Percentiles rank a stretch among this genome's conserved stretches.
These are phyloP conservation scores for Fusarium nisikadoi DNA, from an alignment of 2,329 filamentous ascomycete genomes.

Conservation along the genomic window DNA sequence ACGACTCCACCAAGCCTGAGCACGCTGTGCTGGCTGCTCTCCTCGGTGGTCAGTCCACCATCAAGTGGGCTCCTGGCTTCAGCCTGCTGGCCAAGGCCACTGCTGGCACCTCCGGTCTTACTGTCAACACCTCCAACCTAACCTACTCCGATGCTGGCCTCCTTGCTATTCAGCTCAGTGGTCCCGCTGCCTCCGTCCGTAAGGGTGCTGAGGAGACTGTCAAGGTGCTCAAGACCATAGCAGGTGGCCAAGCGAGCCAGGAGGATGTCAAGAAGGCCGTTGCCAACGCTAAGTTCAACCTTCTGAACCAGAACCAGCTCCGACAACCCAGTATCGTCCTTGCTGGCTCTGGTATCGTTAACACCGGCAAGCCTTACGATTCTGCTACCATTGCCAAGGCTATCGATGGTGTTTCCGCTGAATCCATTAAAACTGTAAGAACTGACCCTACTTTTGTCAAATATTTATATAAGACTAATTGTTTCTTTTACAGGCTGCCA, in stretches of 20 bases:
- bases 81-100: conserved; percentile 86
- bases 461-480: conserved; percentile 40
- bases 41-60: conserved; percentile 87
- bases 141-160: conserved; percentile 96
- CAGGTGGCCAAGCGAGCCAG: conserved; percentile 77
- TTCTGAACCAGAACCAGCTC: conserved; percentile 83
- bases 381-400: conserved; percentile 81
- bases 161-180: conserved; percentile 82
- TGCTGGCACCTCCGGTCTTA: conserved; percentile 71
- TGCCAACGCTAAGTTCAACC: conserved; percentile 92
- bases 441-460: conserved; percentile 33
- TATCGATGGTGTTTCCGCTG: conserved; percentile 82
- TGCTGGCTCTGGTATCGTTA: conserved; percentile 85
- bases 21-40: conserved; percentile 87
- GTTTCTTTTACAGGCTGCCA: conserved; percentile 74
- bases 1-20: conserved; percentile 86
- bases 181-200: conserved; percentile 77
- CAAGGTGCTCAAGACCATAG: conserved; percentile 83
- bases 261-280: conserved; percentile 93
- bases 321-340: conserved; percentile 81
- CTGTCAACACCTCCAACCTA: conserved; percentile 78
- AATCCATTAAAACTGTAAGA: conserved; percentile 87
- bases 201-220: conserved; percentile 80
- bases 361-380: conserved; percentile 84
- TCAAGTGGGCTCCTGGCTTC: conserved; percentile 97